Evolutionary conservation across 2,329 filamentous ascomycete genomes (phyloP).

Genomic region (Fusarium sterilihyphosum): DNA sequence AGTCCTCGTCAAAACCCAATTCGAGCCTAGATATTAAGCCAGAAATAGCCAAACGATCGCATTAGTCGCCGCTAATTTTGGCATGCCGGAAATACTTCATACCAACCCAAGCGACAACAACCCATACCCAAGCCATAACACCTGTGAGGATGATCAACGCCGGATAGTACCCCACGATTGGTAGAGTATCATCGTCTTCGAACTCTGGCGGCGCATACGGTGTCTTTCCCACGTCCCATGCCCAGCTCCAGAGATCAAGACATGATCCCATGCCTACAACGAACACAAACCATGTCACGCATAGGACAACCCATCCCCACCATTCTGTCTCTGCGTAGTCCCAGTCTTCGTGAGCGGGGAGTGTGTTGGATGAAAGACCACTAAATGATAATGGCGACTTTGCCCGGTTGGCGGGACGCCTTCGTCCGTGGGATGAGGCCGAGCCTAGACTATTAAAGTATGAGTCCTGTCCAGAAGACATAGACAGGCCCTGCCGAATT

Average conservation of each 20-base stretch:
- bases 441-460: constrained; percentile 63
- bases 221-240: constrained; percentile 97
- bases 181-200: constrained; percentile 92
- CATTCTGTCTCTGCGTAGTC: constrained; percentile 95
- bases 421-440: constrained; percentile 52
- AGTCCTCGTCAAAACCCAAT: constrained; percentile 5
- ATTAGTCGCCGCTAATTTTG: constrained; percentile 80
- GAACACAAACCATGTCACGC: constrained; percentile 94
- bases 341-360: constrained; percentile 70
- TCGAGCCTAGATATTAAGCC: not conserved
- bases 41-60: constrained; percentile 23
- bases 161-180: constrained; percentile 97
- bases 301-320: constrained; percentile 96
- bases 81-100: constrained; percentile 99
- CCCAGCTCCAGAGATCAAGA: constrained; percentile 96
- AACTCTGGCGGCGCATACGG: constrained; percentile 95
- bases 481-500: constrained; percentile 53
- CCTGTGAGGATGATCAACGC: constrained; percentile 91
- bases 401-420: constrained; percentile 61
- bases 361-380: constrained; percentile 60
- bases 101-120: constrained; percentile 94
- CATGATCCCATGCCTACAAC: constrained; percentile 97
- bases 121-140: constrained; percentile 99
- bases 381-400: constrained; percentile 70
- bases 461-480: constrained; percentile 70